Base-by-base conservation (phyloP, 139 green algal genomes). In the Gonium pectorale region DNA sequence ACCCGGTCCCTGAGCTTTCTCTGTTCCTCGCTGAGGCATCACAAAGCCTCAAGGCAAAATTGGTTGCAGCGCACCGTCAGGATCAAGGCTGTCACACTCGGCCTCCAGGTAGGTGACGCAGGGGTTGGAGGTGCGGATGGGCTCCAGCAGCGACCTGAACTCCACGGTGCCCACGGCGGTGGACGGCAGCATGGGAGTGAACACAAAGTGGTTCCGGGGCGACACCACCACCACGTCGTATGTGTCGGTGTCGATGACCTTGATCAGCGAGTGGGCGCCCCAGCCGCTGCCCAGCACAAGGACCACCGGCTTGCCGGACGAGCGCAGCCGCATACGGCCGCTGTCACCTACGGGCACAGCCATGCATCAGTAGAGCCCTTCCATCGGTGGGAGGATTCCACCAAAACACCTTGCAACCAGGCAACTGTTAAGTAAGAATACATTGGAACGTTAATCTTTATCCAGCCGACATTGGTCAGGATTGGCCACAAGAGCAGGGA, bases 101-200 rank as follows among this genome's bases (percentile, higher is more conserved):
- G 90, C 93, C 63, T 95, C 90, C 46, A 92, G 80, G 79, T 94
- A 96, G 22, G 86, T 81, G 3, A 93, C 90, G 81, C 91, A 95
- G 1, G 85, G 86, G 81, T 96, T 96, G 79, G 85, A 87, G 15
- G 72, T 88, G 68, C 93, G 90, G 62, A 95, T 91, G 22, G 93
- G 90, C 90, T 96, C 93, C 74, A 94, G 77, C 70, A 96, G 87
- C 27, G 80, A 91, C 21, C 66, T 59, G 72, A 84, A 81, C 86
- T 86, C 92, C 13, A 93, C 85, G 8, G 89, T 94, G 59, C 94
- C 94, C 17, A 95, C 92, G 0, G 93, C 93, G 13, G 93, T 94
- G 66, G 81, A 91, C 6, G 93, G 93, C 52, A 96, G 91, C 91
- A 96, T 94, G 73, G 93, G 94, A 5, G 94, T 96, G 88, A 96